Conservation (phyloP, 2,329 filamentous ascomycete genomes). For the Ustilaginoidea virens region DNA sequence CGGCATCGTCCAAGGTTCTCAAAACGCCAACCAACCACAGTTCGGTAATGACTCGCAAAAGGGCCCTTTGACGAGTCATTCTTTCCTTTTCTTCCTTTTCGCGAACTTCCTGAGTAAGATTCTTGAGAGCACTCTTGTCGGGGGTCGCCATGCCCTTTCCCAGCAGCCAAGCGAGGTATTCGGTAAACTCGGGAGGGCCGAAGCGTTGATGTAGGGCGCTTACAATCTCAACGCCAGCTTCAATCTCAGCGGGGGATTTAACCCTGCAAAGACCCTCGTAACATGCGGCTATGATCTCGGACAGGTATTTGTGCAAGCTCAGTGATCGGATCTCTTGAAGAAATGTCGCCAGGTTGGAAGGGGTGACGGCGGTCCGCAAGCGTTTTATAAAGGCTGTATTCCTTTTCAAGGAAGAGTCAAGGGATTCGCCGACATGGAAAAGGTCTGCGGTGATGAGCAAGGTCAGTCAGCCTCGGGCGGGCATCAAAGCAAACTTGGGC, state of each 20-base stretch:
- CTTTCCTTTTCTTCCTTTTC: slow-evolving; percentile 96
- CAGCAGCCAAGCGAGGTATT: slow-evolving; percentile 81
- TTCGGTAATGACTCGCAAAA: slow-evolving; percentile 84
- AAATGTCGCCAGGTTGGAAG: slow-evolving; percentile 68
- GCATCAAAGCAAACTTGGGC: no score
- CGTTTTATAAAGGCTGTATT: slow-evolving; percentile 98
- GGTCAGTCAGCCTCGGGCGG: slow-evolving; percentile 5
- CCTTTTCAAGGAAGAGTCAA: slow-evolving; percentile 94
- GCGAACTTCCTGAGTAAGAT: slow-evolving; percentile 61
- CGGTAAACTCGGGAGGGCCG: slow-evolving; percentile 77
- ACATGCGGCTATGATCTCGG: slow-evolving; percentile 89
- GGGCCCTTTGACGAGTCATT: slow-evolving; percentile 65
- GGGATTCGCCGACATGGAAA: slow-evolving; percentile 59
- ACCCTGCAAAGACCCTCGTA: slow-evolving; percentile 88
- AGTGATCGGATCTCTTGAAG: slow-evolving; percentile 79
- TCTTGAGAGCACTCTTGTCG: slow-evolving; percentile 71
- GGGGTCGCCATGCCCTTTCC: slow-evolving; percentile 84
- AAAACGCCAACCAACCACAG: slow-evolving; percentile 87
- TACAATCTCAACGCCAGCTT: slow-evolving; percentile 81
- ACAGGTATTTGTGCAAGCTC: slow-evolving; percentile 90
- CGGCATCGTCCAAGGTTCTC: slow-evolving; percentile 58
- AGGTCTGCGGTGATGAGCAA: slow-evolving; percentile 39
- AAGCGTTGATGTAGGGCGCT: slow-evolving; percentile 95
- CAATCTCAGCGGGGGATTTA: slow-evolving; percentile 82
- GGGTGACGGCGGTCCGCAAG: slow-evolving; percentile 73